Percentiles rank a stretch among this genome's conserved stretches.
Conservation (phyloP, 2,329 filamentous ascomycete species). For the Penicillium aurantiogriseum region DNA sequence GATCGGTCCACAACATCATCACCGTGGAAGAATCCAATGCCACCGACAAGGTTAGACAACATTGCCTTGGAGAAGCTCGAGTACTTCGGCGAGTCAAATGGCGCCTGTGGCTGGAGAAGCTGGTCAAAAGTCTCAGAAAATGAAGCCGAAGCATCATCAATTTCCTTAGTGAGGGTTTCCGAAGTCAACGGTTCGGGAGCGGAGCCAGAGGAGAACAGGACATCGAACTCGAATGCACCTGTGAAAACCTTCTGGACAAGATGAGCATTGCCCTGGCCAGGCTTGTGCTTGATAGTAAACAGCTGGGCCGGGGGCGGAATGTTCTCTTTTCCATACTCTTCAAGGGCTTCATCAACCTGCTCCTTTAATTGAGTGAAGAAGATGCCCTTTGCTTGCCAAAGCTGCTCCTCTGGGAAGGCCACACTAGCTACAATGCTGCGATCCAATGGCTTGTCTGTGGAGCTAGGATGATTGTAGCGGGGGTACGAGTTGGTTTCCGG, state of each 20-base stretch:
- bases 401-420: conserved; percentile 61
- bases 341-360: conserved; percentile 59
- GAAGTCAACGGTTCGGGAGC: conserved; percentile 54
- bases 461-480: conserved; percentile 59
- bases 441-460: conserved; percentile 68
- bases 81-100: conserved; percentile 73
- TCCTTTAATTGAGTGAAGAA: conserved; percentile 63
- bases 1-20: conserved; percentile 86
- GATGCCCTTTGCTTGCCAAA: conserved; percentile 80
- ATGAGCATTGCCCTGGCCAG: conserved; percentile 70
- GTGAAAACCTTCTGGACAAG: conserved; percentile 89
- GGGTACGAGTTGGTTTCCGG: conserved; percentile 61
- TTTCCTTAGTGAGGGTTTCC: conserved; percentile 68
- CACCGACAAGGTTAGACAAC: conserved; percentile 90
- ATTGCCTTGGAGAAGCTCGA: conserved; percentile 79
- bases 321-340: conserved; percentile 61
- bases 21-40: conserved; percentile 93
- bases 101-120: conserved; percentile 69
- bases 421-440: conserved; percentile 73
- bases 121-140: conserved; percentile 75
- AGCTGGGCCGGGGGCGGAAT: conserved; percentile 80
- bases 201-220: conserved; percentile 81
- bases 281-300: conserved; percentile 70
- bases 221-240: conserved; percentile 86
- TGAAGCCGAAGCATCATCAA: conserved; percentile 62